These are phyloP conservation scores for Pestalotiopsis sp. DNA, from an alignment of 2,329 filamentous ascomycete species.

Conservation along the genomic window DNA sequence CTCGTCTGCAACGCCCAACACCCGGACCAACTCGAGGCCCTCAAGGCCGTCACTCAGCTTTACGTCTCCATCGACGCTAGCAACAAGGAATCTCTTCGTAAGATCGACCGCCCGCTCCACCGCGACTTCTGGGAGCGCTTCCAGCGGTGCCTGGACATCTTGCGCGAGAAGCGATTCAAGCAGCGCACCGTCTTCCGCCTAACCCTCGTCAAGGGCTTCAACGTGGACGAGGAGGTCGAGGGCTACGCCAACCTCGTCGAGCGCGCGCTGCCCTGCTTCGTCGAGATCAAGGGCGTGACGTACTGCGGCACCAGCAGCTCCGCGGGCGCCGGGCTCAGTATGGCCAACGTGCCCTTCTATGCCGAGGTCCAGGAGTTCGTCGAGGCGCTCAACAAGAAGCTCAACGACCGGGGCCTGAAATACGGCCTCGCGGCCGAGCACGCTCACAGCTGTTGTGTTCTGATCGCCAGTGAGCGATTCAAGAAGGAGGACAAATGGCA, in stretches of 20 bases:
- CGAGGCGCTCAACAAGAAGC: slow-evolving; percentile 68
- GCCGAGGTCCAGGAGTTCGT: slow-evolving; percentile 87
- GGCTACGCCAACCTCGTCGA: slow-evolving; percentile 91
- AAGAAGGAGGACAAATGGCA: slow-evolving; percentile 79
- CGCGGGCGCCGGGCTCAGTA: slow-evolving; percentile 84
- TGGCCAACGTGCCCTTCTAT: slow-evolving; percentile 97
- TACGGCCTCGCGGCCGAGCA: slow-evolving; percentile 97
- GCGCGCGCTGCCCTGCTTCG: slow-evolving; percentile 83
- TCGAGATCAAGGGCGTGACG: slow-evolving; percentile 95
- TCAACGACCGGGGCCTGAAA: slow-evolving; percentile 69
- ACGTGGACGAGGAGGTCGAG: slow-evolving; percentile 88
- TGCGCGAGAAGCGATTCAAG: slow-evolving; percentile 78
- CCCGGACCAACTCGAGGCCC: slow-evolving; percentile 81
- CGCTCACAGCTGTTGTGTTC: slow-evolving; percentile 89
- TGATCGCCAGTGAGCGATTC: slow-evolving; percentile 85
- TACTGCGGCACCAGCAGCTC: slow-evolving; percentile 92
- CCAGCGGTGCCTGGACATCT: slow-evolving; percentile 85
- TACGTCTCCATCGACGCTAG: slow-evolving; percentile 97
- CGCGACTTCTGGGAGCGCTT: slow-evolving; percentile 98
- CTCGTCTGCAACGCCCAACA: slow-evolving; percentile 97
- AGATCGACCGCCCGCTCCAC: slow-evolving; percentile 90
- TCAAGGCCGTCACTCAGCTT: slow-evolving; percentile 88
- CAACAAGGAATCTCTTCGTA: slow-evolving; percentile 83
- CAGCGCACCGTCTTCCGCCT: slow-evolving; percentile 94
- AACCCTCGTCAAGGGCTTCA: slow-evolving; percentile 97